These are phyloP conservation scores for Trypanosoma caninum DNA, from an alignment of 208 protist genomes.

Conservation along the genomic window DNA sequence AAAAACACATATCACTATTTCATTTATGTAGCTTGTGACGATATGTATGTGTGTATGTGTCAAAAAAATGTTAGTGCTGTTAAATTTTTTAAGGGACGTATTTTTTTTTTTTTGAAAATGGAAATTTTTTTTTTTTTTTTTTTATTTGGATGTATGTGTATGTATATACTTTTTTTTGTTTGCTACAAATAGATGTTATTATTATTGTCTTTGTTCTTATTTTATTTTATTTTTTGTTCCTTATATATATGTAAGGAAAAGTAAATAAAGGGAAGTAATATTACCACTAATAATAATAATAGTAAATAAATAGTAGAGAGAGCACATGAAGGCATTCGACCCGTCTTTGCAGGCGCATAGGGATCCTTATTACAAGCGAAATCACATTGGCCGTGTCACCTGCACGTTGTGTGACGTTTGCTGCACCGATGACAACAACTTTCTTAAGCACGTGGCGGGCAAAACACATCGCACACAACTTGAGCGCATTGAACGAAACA, in stretches of 20 bases:
- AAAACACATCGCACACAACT: conserved; percentile 76
- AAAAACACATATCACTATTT: too few relatives aligned
- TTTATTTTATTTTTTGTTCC: conserved; percentile 18
- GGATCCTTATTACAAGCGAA: conserved; percentile 76
- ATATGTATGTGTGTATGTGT: too few relatives aligned
- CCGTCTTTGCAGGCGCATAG: conserved; percentile 45
- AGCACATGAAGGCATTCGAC: conserved; percentile 45
- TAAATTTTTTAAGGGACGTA: too few relatives aligned
- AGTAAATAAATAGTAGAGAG: too few relatives aligned
- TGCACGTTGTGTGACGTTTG: conserved; percentile 79
- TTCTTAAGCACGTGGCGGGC: conserved; percentile 69
- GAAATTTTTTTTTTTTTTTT: conserved; percentile 1
- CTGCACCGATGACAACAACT: conserved; percentile 79
- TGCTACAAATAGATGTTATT: not conserved
- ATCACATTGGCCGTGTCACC: conserved; percentile 78
- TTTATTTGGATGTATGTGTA: conserved; percentile 2
- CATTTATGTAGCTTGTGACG: too few relatives aligned
- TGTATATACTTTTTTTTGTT: conserved; percentile 16
- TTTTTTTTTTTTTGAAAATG: conserved; percentile 11
- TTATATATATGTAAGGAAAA: not conserved
- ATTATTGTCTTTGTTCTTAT: not conserved
- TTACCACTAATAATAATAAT: too few relatives aligned
- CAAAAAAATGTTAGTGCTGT: not conserved
- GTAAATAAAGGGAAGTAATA: not conserved
- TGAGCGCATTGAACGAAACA: conserved; percentile 54